A percentile compares a stretch with the other conserved stretches of the same genome.
These are phyloP conservation scores for Neonectria ditissima DNA, from an alignment of 2,329 filamentous ascomycete species.

Conservation along the genomic window DNA sequence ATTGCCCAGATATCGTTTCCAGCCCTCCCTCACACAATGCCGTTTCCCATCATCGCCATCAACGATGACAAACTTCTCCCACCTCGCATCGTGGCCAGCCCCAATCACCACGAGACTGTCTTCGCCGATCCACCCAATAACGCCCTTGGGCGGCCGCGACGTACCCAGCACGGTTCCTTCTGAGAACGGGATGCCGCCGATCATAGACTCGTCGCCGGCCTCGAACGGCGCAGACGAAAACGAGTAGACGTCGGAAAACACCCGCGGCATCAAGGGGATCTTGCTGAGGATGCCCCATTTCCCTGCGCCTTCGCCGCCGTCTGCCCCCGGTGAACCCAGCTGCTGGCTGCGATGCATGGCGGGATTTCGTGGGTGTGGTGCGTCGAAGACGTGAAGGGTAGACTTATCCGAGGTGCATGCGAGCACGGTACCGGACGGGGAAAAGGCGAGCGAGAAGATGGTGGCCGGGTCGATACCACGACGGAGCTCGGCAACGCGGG, in stretches of 20 bases:
- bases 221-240: slow-evolving; percentile 86
- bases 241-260: slow-evolving; percentile 92
- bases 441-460: slow-evolving; percentile 90
- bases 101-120: slow-evolving; percentile 80
- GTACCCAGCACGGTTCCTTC: slow-evolving; percentile 62
- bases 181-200: slow-evolving; percentile 57
- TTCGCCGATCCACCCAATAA: slow-evolving; percentile 87
- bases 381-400: slow-evolving; percentile 93
- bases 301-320: slow-evolving; percentile 67
- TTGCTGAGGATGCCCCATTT: slow-evolving; percentile 90
- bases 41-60: slow-evolving; percentile 76
- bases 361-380: slow-evolving; percentile 68
- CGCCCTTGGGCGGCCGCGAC: slow-evolving; percentile 78
- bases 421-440: slow-evolving; percentile 80
- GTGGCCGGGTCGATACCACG: slow-evolving; percentile 89
- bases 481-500: slow-evolving; percentile 84
- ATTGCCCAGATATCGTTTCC: slow-evolving; percentile 79
- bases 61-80: slow-evolving; percentile 87
- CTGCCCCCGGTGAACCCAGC: slow-evolving; percentile 42
- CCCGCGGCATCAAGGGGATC: slow-evolving; percentile 84
- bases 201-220: slow-evolving; percentile 77
- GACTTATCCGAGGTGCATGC: slow-evolving; percentile 97
- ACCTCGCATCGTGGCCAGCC: slow-evolving; percentile 82
- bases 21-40: slow-evolving; percentile 77
- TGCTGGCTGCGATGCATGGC: slow-evolving; percentile 49